Evolutionary conservation across 495 filamentous ascomycete genomes (phyloP).

Genomic region (Podospora pseudoanserina): DNA sequence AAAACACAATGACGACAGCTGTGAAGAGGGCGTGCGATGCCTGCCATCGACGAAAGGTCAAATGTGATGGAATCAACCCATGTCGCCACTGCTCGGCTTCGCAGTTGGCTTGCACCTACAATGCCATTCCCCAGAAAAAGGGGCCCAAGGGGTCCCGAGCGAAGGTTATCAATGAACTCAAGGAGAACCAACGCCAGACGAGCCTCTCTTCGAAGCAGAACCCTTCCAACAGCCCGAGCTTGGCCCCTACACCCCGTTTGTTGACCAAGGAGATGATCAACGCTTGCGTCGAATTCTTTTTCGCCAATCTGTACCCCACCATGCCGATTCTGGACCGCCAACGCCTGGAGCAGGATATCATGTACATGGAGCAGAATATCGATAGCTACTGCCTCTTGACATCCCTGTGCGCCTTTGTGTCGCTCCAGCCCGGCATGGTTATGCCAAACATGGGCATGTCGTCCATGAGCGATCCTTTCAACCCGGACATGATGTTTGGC

Average conservation of each 20-base stretch:
- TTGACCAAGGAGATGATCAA: slow-evolving; percentile 60
- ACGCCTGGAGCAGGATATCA: slow-evolving; percentile 59
- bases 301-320: slow-evolving; percentile 75
- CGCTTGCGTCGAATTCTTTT: slow-evolving; percentile 77
- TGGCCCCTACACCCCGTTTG: slow-evolving; percentile 53
- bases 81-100: slow-evolving; percentile 67
- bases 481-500: slow-evolving; percentile 50
- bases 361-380: slow-evolving; percentile 60
- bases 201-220: slow-evolving; percentile 52
- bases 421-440: slow-evolving; percentile 77
- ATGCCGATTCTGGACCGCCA: slow-evolving; percentile 76
- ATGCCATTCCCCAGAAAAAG: slow-evolving; percentile 82
- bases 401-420: slow-evolving; percentile 76
- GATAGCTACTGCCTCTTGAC: slow-evolving; percentile 77
- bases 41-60: slow-evolving; percentile 81
- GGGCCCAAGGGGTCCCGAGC: slow-evolving; percentile 78
- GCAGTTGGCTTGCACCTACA: slow-evolving; percentile 71
- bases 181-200: slow-evolving; percentile 60
- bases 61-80: slow-evolving; percentile 68
- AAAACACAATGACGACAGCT: slow-evolving; percentile 51
- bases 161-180: slow-evolving; percentile 75
- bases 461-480: slow-evolving; percentile 45
- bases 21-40: slow-evolving; percentile 74
- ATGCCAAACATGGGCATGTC: slow-evolving; percentile 38
- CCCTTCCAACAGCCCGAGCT: slow-evolving; percentile 42